phyloP scores from a whole-genome alignment of 208 protist genomes.

The Trypanosoma mega region DNA sequence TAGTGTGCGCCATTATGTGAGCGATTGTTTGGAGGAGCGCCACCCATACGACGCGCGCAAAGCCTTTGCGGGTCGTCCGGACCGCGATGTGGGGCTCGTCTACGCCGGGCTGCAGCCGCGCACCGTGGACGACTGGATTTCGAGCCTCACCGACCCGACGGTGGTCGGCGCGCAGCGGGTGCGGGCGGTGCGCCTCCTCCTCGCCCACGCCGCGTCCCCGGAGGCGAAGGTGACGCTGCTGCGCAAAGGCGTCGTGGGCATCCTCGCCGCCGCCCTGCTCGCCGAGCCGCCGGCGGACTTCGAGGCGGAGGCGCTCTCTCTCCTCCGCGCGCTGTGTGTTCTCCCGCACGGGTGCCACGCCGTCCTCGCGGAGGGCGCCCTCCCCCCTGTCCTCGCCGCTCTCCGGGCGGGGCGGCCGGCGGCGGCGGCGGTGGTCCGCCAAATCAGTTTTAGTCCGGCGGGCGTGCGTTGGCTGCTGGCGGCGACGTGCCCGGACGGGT shows the following conservation, averaged over 20 bases:
- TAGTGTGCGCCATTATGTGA: constrained; percentile 80
- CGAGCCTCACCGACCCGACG: constrained; percentile 51
- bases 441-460: constrained; percentile 55
- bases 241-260: constrained; percentile 50
- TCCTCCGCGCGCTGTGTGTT: constrained; percentile 73
- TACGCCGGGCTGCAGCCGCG: constrained; percentile 52
- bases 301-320: constrained; percentile 55
- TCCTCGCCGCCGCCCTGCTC: constrained; percentile 42
- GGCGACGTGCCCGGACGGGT: constrained; percentile 37
- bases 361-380: constrained; percentile 53
- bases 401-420: constrained; percentile 29
- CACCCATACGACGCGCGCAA: constrained; percentile 81
- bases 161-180: constrained; percentile 45
- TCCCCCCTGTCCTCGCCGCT: constrained; percentile 42
- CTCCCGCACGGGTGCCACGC: constrained; percentile 75
- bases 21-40: constrained; percentile 77
- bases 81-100: constrained; percentile 55
- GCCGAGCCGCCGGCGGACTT: constrained; percentile 31
- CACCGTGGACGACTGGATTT: constrained; percentile 40
- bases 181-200: constrained; percentile 60
- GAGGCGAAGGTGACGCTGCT: constrained; percentile 75
- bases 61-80: constrained; percentile 58
- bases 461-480: constrained; percentile 74
- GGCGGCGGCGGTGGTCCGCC: constrained; percentile 48
- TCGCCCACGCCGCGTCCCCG: constrained; percentile 70